Percentiles rank a stretch among this genome's conserved stretches.
These are phyloP conservation scores for Tillandsia fasciculata DNA, from an alignment of 176 grass and related monocot genomes.

Conservation along the genomic window DNA sequence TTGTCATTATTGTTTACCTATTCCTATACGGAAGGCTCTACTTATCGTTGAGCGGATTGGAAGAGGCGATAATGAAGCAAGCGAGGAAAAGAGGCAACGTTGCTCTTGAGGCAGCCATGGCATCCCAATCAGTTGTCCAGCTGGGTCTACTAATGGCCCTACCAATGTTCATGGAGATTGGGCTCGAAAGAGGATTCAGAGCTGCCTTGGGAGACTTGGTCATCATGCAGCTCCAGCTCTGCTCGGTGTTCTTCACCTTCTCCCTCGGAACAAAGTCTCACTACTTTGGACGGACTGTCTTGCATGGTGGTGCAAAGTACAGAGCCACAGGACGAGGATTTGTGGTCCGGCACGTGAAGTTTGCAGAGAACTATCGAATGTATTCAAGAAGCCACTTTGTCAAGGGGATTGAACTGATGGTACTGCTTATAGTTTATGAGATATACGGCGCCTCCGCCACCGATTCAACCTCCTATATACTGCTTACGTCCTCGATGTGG, in stretches of 20 bases:
- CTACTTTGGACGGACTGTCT: slow-evolving; percentile 61
- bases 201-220: slow-evolving; percentile 59
- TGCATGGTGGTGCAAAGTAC: slow-evolving; percentile 82
- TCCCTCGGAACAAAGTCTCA: slow-evolving; percentile 82
- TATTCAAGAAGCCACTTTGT: slow-evolving; percentile 74
- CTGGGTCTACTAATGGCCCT: slow-evolving; percentile 81
- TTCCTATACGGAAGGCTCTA: slow-evolving; percentile 89
- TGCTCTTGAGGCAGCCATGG: slow-evolving; percentile 71
- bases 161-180: slow-evolving; percentile 93
- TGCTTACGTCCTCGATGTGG: slow-evolving; percentile 79
- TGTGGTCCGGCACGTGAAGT: slow-evolving; percentile 74
- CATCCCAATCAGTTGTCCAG: slow-evolving; percentile 80
- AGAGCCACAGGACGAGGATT: slow-evolving; percentile 76
- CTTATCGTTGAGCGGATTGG: slow-evolving; percentile 70
- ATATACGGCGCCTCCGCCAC: slow-evolving; percentile 50
- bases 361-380: slow-evolving; percentile 83
- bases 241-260: slow-evolving; percentile 83
- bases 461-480: slow-evolving; percentile 43
- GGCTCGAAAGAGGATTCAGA: slow-evolving; percentile 77
- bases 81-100: slow-evolving; percentile 57
- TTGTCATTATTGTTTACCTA: slow-evolving; percentile 75
- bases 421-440: slow-evolving; percentile 50
- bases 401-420: slow-evolving; percentile 65
- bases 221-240: slow-evolving; percentile 83
- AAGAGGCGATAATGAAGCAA: slow-evolving; percentile 69